Conservation (phyloP, 1,139 yeast genomes). For the Lodderomyces jiufengensis region DNA sequence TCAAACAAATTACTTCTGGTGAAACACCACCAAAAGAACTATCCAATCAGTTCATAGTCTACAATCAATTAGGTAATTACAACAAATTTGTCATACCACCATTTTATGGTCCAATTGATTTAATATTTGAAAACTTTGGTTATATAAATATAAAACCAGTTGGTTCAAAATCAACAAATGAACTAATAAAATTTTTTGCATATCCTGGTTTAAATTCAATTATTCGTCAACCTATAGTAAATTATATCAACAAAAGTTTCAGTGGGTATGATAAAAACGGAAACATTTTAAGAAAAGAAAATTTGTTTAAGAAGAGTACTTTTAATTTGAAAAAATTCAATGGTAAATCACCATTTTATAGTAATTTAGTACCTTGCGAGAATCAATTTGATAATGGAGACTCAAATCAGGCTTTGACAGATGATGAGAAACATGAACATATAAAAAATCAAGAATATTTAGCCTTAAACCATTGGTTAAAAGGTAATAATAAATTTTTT, state of each 20-base stretch:
- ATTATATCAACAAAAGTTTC: constrained; percentile 31
- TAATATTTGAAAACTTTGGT: constrained; percentile 69
- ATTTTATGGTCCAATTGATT: constrained; percentile 62
- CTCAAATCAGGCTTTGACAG: not conserved
- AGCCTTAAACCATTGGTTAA: constrained; percentile 4
- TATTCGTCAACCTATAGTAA: constrained; percentile 35
- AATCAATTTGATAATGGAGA: constrained; percentile 2
- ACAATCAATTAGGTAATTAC: constrained; percentile 19
- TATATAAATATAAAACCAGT: constrained; percentile 61
- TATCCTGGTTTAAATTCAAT: constrained; percentile 30
- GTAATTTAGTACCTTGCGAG: constrained; percentile 18
- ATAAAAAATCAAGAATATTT: constrained; percentile 4
- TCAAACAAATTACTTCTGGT: constrained; percentile 17
- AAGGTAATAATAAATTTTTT: not conserved
- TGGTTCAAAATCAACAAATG: constrained; percentile 38
- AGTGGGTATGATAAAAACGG: constrained; percentile 40
- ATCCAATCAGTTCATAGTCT: constrained; percentile 28
- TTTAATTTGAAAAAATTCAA: constrained; percentile 24
- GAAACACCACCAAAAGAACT: constrained; percentile 16
- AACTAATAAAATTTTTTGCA: constrained; percentile 30
- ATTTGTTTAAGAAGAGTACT: constrained; percentile 25
- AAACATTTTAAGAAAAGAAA: constrained; percentile 30
- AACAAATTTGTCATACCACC: constrained; percentile 58
- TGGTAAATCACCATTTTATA: constrained; percentile 23
- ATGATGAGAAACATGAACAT: not conserved